Evolutionary conservation across 805 yeast species (phyloP).

Genomic region (Teunomyces cretensis): DNA sequence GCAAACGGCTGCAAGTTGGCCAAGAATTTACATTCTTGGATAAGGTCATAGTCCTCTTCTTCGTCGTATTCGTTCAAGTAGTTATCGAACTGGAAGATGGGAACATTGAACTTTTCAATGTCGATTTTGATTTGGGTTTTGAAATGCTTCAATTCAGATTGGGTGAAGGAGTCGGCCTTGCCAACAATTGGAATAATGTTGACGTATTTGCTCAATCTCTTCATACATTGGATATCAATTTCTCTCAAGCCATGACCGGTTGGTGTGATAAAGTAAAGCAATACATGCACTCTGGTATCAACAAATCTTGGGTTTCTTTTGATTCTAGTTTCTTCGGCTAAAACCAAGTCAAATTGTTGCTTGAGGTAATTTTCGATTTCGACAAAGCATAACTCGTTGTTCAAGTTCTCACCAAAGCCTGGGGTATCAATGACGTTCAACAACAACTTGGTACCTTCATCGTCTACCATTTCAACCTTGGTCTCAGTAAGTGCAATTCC

Average conservation of each 20-base stretch:
- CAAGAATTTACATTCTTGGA: slow-evolving; percentile 65
- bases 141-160: slow-evolving; percentile 58
- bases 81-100: slow-evolving; percentile 70
- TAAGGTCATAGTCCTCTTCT: slow-evolving; percentile 72
- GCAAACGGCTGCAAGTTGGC: slow-evolving; percentile 75
- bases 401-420: slow-evolving; percentile 75
- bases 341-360: slow-evolving; percentile 74
- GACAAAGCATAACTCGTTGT: slow-evolving; percentile 63
- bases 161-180: slow-evolving; percentile 77
- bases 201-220: slow-evolving; percentile 64
- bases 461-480: slow-evolving; percentile 59
- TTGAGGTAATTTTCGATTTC: slow-evolving; percentile 68
- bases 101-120: slow-evolving; percentile 67
- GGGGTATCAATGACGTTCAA: slow-evolving; percentile 69
- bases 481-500: slow-evolving; percentile 75
- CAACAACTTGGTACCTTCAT: slow-evolving; percentile 52
- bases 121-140: slow-evolving; percentile 61
- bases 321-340: slow-evolving; percentile 85
- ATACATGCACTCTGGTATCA: slow-evolving; percentile 75
- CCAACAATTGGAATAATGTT: slow-evolving; percentile 83
- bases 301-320: slow-evolving; percentile 80
- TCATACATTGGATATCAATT: slow-evolving; percentile 72
- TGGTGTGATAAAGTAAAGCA: slow-evolving; percentile 76
- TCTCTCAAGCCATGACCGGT: slow-evolving; percentile 80
- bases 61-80: slow-evolving; percentile 53